phyloP scores from a whole-genome alignment of 805 yeast genomes.

The Dipodascus albidus region DNA sequence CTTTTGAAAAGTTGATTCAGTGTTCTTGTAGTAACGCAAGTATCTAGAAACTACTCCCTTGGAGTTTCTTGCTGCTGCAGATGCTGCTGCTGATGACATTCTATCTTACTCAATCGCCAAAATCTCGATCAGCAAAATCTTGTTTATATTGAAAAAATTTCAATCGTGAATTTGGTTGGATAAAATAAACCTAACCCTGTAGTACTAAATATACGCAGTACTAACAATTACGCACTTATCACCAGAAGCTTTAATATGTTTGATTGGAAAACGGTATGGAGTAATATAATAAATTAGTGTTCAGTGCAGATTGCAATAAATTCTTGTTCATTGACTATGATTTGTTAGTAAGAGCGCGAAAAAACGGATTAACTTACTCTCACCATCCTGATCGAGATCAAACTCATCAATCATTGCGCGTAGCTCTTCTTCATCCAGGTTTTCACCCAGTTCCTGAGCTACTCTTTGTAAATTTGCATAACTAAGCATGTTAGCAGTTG shows the following conservation, averaged over 20 bases:
- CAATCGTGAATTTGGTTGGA: not conserved
- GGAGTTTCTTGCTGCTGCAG: not conserved
- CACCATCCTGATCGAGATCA: slow-evolving; percentile 94
- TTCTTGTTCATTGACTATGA: slow-evolving; percentile 64
- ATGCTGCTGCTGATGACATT: not conserved
- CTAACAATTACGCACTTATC: not conserved
- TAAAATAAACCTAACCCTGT: not conserved
- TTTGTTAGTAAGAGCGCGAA: slow-evolving; percentile 4
- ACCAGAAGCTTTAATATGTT: not conserved
- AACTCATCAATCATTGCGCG: slow-evolving; percentile 97
- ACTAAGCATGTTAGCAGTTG: too few species aligned
- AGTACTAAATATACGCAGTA: not conserved
- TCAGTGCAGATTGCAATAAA: slow-evolving; percentile 83
- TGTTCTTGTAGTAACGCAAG: not conserved
- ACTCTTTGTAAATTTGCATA: slow-evolving; percentile 76
- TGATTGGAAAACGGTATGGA: too few species aligned
- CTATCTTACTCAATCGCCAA: too few species aligned
- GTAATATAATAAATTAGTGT: slow-evolving; percentile 11
- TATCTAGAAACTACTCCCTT: not conserved
- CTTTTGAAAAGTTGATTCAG: not conserved
- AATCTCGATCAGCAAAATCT: too few species aligned
- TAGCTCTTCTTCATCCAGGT: slow-evolving; percentile 81
- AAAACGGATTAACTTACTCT: slow-evolving; percentile 27
- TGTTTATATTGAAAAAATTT: not conserved
- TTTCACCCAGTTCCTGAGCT: slow-evolving; percentile 88